Base-by-base conservation (phyloP, 768 basidiomycete genomes). In the Trametes maxima region DNA sequence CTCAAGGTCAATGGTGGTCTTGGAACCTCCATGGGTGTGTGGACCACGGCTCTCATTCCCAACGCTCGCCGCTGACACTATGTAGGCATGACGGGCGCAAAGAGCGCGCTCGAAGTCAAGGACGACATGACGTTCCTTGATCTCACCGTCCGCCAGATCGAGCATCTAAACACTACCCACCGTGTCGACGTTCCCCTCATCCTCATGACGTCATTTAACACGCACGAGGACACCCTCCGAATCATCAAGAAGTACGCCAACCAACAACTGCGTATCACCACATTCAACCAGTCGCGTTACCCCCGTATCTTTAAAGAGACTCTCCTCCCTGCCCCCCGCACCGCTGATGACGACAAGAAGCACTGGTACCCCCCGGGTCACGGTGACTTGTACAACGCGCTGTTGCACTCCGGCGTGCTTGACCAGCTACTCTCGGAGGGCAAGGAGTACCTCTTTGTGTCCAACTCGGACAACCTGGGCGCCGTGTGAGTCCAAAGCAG, bases 171-270 rank as follows among this genome's bases (percentile, higher is more conserved):
- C 82, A 90, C 87, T 54, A 83, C 85, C 50, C 80, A 85, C 72
- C 85, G 85, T 65, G 89, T 92, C 76, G 90, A 97, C 76, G 92
- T 96, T 46, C 95, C 94, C n/a, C 89, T 97, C 75, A 90, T 97
- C 78, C 86, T 98, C 71, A 96, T 97, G 96, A 97, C 95, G 72
- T 96, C 94, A 57, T 98, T 98, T 84, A 96, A 96, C 82, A 98
- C 95, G 19, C 92, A 95, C 74, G 93, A 97, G 39, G 95, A 98
- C 75, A 96, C 95, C 51, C 86, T 92, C 64, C 90, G 92, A 67
- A 93, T 97, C 82, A 94, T 95, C 77, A 94, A 97, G 76, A 97
- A 96, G 79, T 97, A 97, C 75, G 87, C 89, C 52, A 92, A 94
- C 79, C 94, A 95, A 79, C 92, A 95, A 72, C 85, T 97, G 71